phyloP scores from a whole-genome alignment of 768 basidiomycete species.

The Amanita rimosa region DNA sequence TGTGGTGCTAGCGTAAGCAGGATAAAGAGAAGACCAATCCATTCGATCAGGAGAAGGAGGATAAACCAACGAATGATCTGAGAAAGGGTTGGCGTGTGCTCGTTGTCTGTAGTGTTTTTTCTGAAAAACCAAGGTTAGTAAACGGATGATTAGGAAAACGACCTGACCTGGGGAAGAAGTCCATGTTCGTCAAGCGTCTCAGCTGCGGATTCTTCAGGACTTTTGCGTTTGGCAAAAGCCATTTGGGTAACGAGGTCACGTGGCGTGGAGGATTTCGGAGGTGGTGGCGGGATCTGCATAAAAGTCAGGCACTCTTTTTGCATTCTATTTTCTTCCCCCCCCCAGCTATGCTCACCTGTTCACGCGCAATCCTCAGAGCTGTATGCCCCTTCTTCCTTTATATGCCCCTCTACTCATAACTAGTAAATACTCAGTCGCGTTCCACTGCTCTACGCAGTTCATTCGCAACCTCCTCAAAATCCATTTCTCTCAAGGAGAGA shows the following conservation, averaged over 20 bases:
- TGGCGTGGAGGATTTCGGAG: constrained; percentile 2
- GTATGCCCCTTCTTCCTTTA: constrained; percentile 17
- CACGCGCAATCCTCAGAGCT: constrained; percentile 21
- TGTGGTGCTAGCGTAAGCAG: constrained; percentile 43
- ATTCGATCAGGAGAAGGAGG: constrained; percentile 65
- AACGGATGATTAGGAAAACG: neutral
- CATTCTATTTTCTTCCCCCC: constrained; percentile 10
- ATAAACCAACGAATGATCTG: constrained; percentile 82
- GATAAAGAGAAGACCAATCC: constrained; percentile 81
- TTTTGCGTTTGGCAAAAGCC: constrained; percentile 27
- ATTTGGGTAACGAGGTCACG: neutral
- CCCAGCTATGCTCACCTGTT: constrained; percentile 26
- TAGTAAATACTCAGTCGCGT: constrained; percentile 40
- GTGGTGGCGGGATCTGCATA: neutral
- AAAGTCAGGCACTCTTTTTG: constrained; percentile 9
- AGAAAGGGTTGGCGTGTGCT: constrained; percentile 81
- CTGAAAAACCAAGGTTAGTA: constrained; percentile 22
- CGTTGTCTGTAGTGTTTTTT: constrained; percentile 81
- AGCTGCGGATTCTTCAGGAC: constrained; percentile 7
- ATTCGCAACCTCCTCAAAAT: constrained; percentile 46
- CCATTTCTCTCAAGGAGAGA: constrained; percentile 80
- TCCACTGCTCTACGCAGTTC: constrained; percentile 32
- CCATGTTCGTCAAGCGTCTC: constrained; percentile 8
- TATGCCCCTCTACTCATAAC: constrained; percentile 4
- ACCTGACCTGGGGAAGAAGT: constrained; percentile 39